Base-by-base conservation (phyloP, 768 basidiomycete species). In the Paxillus involutus region DNA sequence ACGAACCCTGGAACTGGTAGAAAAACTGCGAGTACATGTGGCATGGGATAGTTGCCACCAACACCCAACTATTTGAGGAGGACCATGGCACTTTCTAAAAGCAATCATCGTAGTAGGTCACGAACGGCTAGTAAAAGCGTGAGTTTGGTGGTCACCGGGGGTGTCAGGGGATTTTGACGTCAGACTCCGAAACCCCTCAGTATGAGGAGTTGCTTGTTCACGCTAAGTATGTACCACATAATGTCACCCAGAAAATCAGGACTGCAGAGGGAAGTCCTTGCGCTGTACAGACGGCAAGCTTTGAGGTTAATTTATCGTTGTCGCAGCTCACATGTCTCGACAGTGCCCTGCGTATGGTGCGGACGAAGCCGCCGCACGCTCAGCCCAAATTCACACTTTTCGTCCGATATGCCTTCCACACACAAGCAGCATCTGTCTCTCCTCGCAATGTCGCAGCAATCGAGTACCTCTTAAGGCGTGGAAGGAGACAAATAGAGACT, bases 261-360 rank as follows among this genome's bases (percentile, higher is more conserved):
- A 9, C 65, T 84, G 19, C 82, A 84, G 59, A 74, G 60, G 54
- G 77, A 83, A 24, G 78, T 83, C 36, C 69, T 84, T 14, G 66
- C 75, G 2, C 66, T 84, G 17, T 84, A 84, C 58, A 73, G 81
- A 68, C 75, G 74, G 90, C 86, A 36, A 63, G 72, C 55, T n/a
- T 14, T 0, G 0, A 11, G 2, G 2, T 16, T 10, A 16, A 29
- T 29, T 32, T 6, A 29, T 24, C 37, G 53, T 37, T 40, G 3
- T 7, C 30, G 47, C 7, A 9, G 36, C 53, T 63, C 55, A 55
- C 60, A 44, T 21, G n/a, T 32, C 24, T 13, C 54, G 26, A 11
- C 58, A 93, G 91, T 33, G 89, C 89, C 29, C 78, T 93, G 39
- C 86, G 90, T 17, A 87, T 91, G 79, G 81, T 83, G 16, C 78